Percentiles rank a stretch among this genome's conserved stretches.
Evolutionary conservation across 805 yeast genomes (phyloP).

Genomic region (Metschnikowia aberdeeniae): DNA sequence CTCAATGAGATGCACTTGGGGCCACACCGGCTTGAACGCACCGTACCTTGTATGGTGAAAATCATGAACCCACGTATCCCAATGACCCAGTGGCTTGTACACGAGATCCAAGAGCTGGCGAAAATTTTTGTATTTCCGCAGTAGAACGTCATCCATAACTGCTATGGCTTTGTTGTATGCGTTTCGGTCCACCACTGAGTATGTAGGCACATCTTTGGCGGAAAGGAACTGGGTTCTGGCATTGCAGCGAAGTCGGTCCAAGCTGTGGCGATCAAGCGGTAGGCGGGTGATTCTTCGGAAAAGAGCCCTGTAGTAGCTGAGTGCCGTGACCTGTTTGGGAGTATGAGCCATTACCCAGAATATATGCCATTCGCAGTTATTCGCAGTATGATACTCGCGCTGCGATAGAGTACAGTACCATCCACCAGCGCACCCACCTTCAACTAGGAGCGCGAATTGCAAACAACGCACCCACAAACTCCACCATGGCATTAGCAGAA

Average conservation of each 20-base stretch:
- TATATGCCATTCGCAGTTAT: too few species aligned
- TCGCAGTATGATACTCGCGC: too few species aligned
- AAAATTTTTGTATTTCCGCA: constrained; percentile 22
- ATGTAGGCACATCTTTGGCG: constrained; percentile 8
- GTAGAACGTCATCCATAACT: constrained; percentile 25
- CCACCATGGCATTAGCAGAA: constrained; percentile 43
- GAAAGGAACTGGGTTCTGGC: constrained; percentile 14
- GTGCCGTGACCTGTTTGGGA: not conserved
- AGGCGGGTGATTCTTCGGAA: constrained; percentile 25
- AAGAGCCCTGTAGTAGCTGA: constrained; percentile 21
- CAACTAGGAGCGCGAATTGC: not conserved
- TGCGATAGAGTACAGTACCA: too few species aligned
- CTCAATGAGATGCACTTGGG: constrained; percentile 31
- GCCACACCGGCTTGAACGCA: constrained; percentile 27
- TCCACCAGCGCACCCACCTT: too few species aligned
- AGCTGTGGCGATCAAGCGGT: constrained; percentile 24
- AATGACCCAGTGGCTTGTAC: constrained; percentile 18
- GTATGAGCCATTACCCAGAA: not conserved
- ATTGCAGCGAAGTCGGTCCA: constrained; percentile 10
- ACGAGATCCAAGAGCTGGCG: constrained; percentile 24
- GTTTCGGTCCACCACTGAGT: constrained; percentile 13
- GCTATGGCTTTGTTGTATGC: constrained; percentile 9
- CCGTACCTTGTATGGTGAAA: constrained; percentile 21
- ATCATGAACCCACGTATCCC: constrained; percentile 20
- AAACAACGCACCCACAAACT: not conserved